Percentiles rank a stretch among this genome's conserved stretches.
Conservation (phyloP, 495 filamentous ascomycete species). For the Penicillium longicatenatum region DNA sequence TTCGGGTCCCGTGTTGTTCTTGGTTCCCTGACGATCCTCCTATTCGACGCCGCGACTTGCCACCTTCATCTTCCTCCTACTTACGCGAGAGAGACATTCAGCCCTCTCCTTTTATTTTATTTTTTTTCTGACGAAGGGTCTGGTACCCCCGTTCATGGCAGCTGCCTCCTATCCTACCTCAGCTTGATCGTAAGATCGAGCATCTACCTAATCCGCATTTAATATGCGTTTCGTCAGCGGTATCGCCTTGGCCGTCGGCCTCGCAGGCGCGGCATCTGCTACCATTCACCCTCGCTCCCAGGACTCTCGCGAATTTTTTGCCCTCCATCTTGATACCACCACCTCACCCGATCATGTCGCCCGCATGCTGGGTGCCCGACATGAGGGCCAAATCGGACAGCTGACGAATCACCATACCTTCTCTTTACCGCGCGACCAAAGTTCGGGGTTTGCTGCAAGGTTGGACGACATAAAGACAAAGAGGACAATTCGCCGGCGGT, state of each 20-base stretch:
- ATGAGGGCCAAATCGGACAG: conserved; percentile 84
- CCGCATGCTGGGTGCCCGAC: conserved; percentile 67
- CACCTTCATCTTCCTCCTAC: conserved; percentile 1
- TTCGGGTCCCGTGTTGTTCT: conserved; percentile 13
- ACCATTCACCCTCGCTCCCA: conserved; percentile 58
- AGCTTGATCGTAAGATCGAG: conserved; percentile 18
- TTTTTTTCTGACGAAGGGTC: background rate
- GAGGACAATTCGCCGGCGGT: conserved; percentile 56
- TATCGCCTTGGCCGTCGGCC: conserved; percentile 43
- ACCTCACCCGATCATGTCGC: conserved; percentile 73
- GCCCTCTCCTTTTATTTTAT: background rate
- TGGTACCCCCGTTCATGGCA: conserved; percentile 31
- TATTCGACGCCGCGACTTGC: conserved; percentile 16
- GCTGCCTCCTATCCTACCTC: conserved; percentile 6
- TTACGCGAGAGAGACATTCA: background rate
- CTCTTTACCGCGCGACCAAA: conserved; percentile 57
- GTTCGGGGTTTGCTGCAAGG: conserved; percentile 61
- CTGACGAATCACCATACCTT: conserved; percentile 85
- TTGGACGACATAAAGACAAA: conserved; percentile 58
- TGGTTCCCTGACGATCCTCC: conserved; percentile 25
- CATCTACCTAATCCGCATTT: conserved; percentile 11
- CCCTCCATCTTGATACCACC: conserved; percentile 72
- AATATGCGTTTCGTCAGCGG: conserved; percentile 40
- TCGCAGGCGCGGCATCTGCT: conserved; percentile 40
- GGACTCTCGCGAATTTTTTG: conserved; percentile 84